Percentiles rank a stretch among this genome's conserved stretches.
Conservation (phyloP, 2,329 filamentous ascomycete species). For the Coniochaeta hoffmannii region DNA sequence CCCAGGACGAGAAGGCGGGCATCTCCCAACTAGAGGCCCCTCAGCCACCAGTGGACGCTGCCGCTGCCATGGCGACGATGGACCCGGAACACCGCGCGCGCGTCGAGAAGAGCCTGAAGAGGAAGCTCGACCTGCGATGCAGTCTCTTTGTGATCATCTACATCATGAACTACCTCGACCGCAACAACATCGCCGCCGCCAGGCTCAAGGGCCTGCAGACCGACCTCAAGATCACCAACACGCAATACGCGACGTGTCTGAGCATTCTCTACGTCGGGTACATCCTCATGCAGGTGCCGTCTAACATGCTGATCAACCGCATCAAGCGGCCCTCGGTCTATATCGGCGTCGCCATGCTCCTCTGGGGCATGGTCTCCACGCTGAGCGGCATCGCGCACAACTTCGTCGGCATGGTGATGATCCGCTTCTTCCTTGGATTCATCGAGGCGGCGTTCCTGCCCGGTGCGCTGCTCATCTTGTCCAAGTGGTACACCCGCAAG, state of each 20-base stretch:
- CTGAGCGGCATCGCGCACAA: constrained; percentile 43
- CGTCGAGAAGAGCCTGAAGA: constrained; percentile 58
- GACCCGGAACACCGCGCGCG: constrained; percentile 38
- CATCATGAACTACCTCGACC: constrained; percentile 66
- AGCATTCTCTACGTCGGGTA: constrained; percentile 61
- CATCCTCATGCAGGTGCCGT: constrained; percentile 55
- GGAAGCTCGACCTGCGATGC: constrained; percentile 64
- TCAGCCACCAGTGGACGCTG: background rate
- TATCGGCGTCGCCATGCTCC: constrained; percentile 42
- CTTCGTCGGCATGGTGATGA: constrained; percentile 46
- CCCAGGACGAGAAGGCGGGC: background rate
- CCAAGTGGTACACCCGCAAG: constrained; percentile 59
- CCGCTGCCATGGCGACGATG: constrained; percentile 9
- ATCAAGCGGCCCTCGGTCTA: constrained; percentile 44
- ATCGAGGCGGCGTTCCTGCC: constrained; percentile 59
- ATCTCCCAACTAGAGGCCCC: background rate
- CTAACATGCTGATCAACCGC: constrained; percentile 50
- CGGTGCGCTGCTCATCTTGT: constrained; percentile 55
- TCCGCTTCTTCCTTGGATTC: constrained; percentile 54
- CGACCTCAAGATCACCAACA: constrained; percentile 47
- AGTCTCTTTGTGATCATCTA: constrained; percentile 68
- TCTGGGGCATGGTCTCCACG: constrained; percentile 56
- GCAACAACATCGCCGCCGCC: constrained; percentile 62
- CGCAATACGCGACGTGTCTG: constrained; percentile 56
- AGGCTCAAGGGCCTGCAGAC: constrained; percentile 56